Evolutionary conservation across 768 basidiomycete species (phyloP).

Genomic region (Cystofilobasidium bisporidii): DNA sequence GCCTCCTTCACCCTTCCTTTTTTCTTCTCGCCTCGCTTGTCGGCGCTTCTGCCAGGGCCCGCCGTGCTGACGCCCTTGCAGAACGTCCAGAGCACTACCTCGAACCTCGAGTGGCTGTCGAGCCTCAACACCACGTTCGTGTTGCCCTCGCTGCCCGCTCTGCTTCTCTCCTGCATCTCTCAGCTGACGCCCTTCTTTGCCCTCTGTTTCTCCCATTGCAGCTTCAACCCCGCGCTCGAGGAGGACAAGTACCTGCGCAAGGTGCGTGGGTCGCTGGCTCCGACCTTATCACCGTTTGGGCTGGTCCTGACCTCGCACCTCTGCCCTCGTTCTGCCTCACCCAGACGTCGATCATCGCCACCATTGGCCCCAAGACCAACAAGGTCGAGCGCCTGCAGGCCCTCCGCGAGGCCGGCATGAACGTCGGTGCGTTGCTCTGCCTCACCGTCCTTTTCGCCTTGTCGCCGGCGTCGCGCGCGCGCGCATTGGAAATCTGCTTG

Average conservation of each 20-base stretch:
- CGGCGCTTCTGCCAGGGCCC: not conserved
- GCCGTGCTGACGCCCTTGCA: no score
- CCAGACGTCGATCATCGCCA: conserved; percentile 95
- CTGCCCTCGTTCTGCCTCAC: not conserved
- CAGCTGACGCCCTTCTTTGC: not conserved
- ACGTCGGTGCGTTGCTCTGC: conserved; percentile 74
- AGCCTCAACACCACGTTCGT: conserved; percentile 58
- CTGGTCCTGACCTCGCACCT: not conserved
- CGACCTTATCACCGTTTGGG: conserved; percentile 1
- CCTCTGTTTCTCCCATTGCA: not conserved
- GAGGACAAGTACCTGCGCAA: conserved; percentile 82
- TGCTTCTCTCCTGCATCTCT: not conserved
- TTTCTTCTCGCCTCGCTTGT: not conserved
- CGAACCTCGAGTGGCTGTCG: conserved; percentile 86
- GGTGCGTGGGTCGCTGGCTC: conserved; percentile 46
- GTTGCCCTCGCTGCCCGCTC: not conserved
- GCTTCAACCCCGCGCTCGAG: conserved; percentile 58
- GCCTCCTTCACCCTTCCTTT: not conserved
- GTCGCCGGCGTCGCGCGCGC: no score
- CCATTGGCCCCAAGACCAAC: conserved; percentile 98
- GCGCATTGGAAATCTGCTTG: not conserved
- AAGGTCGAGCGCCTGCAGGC: conserved; percentile 73
- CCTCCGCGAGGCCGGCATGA: conserved; percentile 84
- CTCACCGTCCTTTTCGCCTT: no score
- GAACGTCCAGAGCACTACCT: conserved; percentile 30